Evolutionary conservation across 2,329 filamentous ascomycete species (phyloP).

Genomic region (Trichoderma pleuroti): DNA sequence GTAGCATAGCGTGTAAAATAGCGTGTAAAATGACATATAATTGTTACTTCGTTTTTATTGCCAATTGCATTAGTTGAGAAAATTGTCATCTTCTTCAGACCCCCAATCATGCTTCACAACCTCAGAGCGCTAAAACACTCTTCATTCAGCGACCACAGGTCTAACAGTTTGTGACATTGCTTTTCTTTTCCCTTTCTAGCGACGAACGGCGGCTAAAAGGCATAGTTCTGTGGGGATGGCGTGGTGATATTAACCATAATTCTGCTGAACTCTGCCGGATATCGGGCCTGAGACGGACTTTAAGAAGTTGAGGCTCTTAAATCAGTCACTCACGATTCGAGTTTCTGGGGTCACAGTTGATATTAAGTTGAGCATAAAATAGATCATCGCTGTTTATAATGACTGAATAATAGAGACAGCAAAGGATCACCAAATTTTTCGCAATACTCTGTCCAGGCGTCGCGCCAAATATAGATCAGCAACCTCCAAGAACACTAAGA

Average conservation of each 20-base stretch:
- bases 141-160: neutral
- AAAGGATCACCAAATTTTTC: neutral
- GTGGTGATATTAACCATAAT: neutral
- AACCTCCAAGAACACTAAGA: neutral
- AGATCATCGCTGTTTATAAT: neutral
- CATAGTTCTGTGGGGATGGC: neutral
- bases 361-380: neutral
- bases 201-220: neutral
- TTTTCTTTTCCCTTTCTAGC: neutral
- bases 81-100: neutral
- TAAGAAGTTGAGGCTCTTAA: neutral
- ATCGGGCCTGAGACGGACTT: neutral
- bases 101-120: neutral
- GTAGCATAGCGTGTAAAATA: slow-evolving; percentile 3
- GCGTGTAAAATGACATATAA: neutral
- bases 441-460: neutral
- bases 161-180: neutral
- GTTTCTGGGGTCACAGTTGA: neutral
- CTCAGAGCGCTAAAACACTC: neutral
- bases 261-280: neutral
- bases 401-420: neutral
- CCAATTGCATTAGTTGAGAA: neutral
- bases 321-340: neutral
- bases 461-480: neutral
- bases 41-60: neutral